Base-by-base conservation (phyloP, 345 rosid species). In the Excoecaria cochinchinensis region DNA sequence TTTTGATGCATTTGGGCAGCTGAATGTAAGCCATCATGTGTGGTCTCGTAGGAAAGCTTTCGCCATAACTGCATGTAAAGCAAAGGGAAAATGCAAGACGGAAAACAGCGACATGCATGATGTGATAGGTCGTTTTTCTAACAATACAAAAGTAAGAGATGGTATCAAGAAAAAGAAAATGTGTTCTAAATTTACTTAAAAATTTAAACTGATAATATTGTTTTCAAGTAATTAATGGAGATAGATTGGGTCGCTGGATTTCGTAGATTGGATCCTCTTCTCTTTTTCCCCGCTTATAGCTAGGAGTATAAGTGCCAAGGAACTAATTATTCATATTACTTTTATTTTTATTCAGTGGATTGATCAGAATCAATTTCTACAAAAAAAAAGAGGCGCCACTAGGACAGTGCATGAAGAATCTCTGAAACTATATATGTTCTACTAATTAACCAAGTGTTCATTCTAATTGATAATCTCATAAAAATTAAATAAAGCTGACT, bases 51-150 rank as follows among this genome's bases (percentile, higher is more conserved):
- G 13, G 39, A 4, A 58, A 47, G 65, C 69, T 73, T 53, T 57
- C 14, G 62, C 36, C 71, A 55, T 77, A 69, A 47, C 48, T 3
- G 47, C 53, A n/a, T n/a, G n/a, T n/a, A 73, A 75, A 75, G 82
- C 77, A 9, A 50, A 75, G 24, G 8, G 69, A 56, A 60, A 76
- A 75, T 78, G 17, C 31, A 31, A 31, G 2, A 31, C 31, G 2
- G 31, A 31, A 31, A 31, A 31, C 31, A 16, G 46, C 24, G 79
- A 67, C 16, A 36, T 69, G 77, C 78, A 72, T 70, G 51, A 72
- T 78, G 61, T 24, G 48, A 78, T n/a, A 52, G 58, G 14, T 57
- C 1, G 62, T 10, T 42, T 44, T 31, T 1, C 31, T 1, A 31
- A 31, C 31, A 31, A 31, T 31, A 31, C 31, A 31, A 31, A 31